Evolutionary conservation across 2,329 filamentous ascomycete species (phyloP).

Genomic region (Xylaria sp.): DNA sequence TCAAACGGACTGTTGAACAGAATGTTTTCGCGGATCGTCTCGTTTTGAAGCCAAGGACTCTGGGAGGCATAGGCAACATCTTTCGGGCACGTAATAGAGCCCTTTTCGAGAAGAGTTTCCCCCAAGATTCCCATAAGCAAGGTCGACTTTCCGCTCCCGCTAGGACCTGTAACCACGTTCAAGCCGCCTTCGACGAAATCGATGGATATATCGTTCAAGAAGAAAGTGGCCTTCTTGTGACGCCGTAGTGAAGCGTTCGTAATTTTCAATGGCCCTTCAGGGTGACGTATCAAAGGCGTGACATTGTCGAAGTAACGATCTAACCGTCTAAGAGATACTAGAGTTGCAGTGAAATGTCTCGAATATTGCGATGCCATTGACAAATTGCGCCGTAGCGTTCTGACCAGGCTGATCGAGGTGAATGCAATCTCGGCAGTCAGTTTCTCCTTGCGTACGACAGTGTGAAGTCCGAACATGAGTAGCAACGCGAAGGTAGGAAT

Average conservation of each 20-base stretch:
- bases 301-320: conserved; percentile 66
- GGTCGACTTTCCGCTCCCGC: conserved; percentile 68
- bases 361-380: conserved; percentile 61
- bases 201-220: conserved; percentile 60
- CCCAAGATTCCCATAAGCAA: conserved; percentile 65
- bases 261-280: conserved; percentile 61
- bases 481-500: conserved; percentile 65
- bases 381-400: conserved; percentile 64
- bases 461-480: conserved; percentile 65
- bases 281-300: conserved; percentile 60
- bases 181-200: conserved; percentile 65
- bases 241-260: conserved; percentile 60
- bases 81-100: conserved; percentile 59
- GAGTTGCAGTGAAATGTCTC: conserved; percentile 55
- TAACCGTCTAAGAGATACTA: conserved; percentile 62
- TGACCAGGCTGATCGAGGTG: conserved; percentile 65
- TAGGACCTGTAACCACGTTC: conserved; percentile 65
- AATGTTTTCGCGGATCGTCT: conserved; percentile 66
- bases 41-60: conserved; percentile 68
- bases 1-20: conserved; percentile 65
- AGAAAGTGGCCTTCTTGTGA: conserved; percentile 62
- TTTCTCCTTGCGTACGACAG: conserved; percentile 58
- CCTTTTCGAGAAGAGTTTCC: conserved; percentile 63
- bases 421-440: conserved; percentile 68
- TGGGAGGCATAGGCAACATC: conserved; percentile 69